Conservation (phyloP, 805 yeast genomes). For the Cyberlindnera veronae region DNA sequence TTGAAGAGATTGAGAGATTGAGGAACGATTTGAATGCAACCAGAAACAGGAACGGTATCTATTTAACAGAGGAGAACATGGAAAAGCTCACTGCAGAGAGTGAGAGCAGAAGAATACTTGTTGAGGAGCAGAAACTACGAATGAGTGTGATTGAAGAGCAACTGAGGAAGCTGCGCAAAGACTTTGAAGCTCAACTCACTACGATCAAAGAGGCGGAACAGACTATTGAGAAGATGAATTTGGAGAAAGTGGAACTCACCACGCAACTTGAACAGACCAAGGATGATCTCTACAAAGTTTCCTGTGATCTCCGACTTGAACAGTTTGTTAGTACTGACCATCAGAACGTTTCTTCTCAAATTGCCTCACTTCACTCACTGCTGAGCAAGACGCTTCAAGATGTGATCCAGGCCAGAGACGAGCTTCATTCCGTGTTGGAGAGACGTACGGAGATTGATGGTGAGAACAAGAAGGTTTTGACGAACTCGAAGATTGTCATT, state of each 20-base stretch:
- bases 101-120: conserved; percentile 47
- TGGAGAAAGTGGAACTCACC: conserved; percentile 4
- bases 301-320: conserved; percentile 19
- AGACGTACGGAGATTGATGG: conserved; percentile 13
- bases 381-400: conserved; percentile 18
- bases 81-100: conserved; percentile 37
- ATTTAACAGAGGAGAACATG: conserved; percentile 52
- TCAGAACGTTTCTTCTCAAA: conserved; percentile 20
- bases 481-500: conserved; percentile 8
- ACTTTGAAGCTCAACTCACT: conserved; percentile 35
- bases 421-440: conserved; percentile 4
- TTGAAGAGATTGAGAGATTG: conserved; percentile 51
- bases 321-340: conserved; percentile 16
- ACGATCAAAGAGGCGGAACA: conserved; percentile 20
- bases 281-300: conserved; percentile 6
- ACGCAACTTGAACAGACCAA: conserved; percentile 10
- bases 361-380: conserved; percentile 14
- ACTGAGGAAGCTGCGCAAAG: conserved; percentile 37
- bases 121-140: conserved; percentile 48
- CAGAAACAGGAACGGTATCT: conserved; percentile 63
- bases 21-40: conserved; percentile 61
- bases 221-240: conserved; percentile 15
- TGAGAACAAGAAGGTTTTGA: conserved; percentile 17
- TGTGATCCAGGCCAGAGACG: conserved; percentile 17
- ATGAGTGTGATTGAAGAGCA: conserved; percentile 48